phyloP scores from a whole-genome alignment of 2,329 filamentous ascomycete genomes.

The Penicillium rolfsii region DNA sequence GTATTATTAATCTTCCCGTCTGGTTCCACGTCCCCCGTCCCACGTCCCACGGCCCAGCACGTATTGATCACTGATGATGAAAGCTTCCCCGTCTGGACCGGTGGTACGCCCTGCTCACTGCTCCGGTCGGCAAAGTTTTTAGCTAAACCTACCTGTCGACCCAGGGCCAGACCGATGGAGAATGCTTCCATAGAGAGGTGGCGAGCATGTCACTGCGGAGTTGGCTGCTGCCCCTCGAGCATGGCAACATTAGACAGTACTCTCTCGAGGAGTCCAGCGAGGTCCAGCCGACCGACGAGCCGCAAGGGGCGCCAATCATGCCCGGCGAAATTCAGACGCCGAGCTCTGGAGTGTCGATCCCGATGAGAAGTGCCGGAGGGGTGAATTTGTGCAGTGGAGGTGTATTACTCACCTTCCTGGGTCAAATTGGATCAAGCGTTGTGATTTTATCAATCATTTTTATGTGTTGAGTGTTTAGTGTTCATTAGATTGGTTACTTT shows the following conservation, averaged over 20 bases:
- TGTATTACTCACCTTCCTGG: neutral
- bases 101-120: neutral
- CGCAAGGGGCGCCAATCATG: conserved; percentile 18
- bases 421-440: neutral
- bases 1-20: too few species aligned
- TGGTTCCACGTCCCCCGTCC: neutral
- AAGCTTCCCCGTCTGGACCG: conserved; percentile 1
- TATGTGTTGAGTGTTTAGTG: too few species aligned
- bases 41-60: neutral
- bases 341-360: conserved; percentile 23
- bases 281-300: conserved; percentile 10
- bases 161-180: neutral
- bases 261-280: neutral
- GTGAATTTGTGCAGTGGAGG: neutral
- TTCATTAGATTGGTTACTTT: neutral
- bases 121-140: conserved; percentile 1
- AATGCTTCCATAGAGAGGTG: neutral
- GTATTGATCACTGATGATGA: neutral
- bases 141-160: neutral
- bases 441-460: neutral
- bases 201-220: neutral
- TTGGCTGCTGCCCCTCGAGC: neutral
- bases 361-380: conserved; percentile 23
- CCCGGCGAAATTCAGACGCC: conserved; percentile 15
- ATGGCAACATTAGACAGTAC: neutral